These are phyloP conservation scores for Sporopachydermia quercuum DNA, from an alignment of 805 yeast genomes.

Conservation along the genomic window DNA sequence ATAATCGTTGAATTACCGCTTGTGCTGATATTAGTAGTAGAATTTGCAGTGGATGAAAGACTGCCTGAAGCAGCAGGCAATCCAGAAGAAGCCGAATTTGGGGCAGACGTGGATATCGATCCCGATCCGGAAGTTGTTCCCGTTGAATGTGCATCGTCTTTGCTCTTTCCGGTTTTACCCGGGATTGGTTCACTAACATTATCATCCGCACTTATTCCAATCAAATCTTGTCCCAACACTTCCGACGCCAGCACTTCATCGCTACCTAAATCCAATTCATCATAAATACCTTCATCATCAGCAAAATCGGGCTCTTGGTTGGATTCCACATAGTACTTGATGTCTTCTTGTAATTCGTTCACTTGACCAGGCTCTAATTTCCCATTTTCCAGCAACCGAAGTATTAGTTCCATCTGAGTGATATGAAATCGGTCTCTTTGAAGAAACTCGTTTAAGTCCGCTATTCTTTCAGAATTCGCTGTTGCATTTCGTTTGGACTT, in stretches of 20 bases:
- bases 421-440: conserved; percentile 74
- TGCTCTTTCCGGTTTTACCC: conserved; percentile 11
- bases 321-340: conserved; percentile 83
- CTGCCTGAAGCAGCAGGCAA: conserved; percentile 10
- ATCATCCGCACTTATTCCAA: neutral
- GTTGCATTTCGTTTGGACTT: conserved; percentile 45
- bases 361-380: conserved; percentile 65
- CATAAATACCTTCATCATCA: conserved; percentile 88
- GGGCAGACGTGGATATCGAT: conserved; percentile 14
- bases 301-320: conserved; percentile 88
- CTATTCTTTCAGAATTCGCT: conserved; percentile 39
- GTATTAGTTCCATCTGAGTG: conserved; percentile 58
- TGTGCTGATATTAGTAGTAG: conserved; percentile 10
- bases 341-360: conserved; percentile 71
- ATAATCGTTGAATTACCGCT: conserved; percentile 11
- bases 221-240: conserved; percentile 14
- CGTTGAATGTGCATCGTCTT: conserved; percentile 8
- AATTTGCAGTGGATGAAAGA: conserved; percentile 9
- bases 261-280: conserved; percentile 51
- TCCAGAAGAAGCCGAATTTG: conserved; percentile 10
- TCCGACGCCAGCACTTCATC: conserved; percentile 10
- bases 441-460: conserved; percentile 44
- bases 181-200: no score
- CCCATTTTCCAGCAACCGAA: conserved; percentile 67
- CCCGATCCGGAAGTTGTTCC: conserved; percentile 6